Evolutionary conservation across 257 asterid species (phyloP), one percentile per base, ranked within the genome.

Genomic region (Nemophila menziesii): DNA sequence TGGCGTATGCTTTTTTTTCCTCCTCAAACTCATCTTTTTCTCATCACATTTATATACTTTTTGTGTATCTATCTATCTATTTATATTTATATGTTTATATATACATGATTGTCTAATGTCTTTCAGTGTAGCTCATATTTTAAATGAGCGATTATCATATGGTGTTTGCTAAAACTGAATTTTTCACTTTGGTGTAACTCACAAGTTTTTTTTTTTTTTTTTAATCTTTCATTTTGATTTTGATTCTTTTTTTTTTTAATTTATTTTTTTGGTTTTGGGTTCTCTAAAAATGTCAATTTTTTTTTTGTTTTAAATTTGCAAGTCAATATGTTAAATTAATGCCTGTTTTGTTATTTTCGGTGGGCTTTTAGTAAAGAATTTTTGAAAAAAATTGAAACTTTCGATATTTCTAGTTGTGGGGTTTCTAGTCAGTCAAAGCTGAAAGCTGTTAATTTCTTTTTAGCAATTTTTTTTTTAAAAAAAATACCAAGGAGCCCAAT

Each of bases 1-100:
- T 85, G 95, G 95, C 71, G 93, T 85, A 80, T 39, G 74, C 56
- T 44, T 45, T n/a, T 18, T 43, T 20, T 16, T 4, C 10, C 23
- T 14, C 11, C 21, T 46, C 11, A 21, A 22, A 44, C 37, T 20
- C 29, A 60, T 44, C 34, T 17, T 36, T 54, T 17, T 36, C 33
- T 54, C 16, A 58, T 39, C 58, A 33, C 37, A n/a, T 18, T 24
- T 11, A 39, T 16, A 21, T 39, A 26, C 6, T 39, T 20, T 39
- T 4, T 5, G 1, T 11, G 8, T 16, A 40, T 15, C 8, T 39
- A 15, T 40, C 7, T 40, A 20, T n/a, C 16, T n/a, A n/a, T 39
- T 11, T 39, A 11, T 16, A 19, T 16, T 16, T 39, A 15, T 16
- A 16, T 40, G 3, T 40, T 15, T 15, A 5, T 18, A 16, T 40